A percentile compares a stretch with the other conserved stretches of the same genome.
These are phyloP conservation scores for Lactifluus subvellereus DNA, from an alignment of 768 basidiomycete genomes.

Conservation along the genomic window DNA sequence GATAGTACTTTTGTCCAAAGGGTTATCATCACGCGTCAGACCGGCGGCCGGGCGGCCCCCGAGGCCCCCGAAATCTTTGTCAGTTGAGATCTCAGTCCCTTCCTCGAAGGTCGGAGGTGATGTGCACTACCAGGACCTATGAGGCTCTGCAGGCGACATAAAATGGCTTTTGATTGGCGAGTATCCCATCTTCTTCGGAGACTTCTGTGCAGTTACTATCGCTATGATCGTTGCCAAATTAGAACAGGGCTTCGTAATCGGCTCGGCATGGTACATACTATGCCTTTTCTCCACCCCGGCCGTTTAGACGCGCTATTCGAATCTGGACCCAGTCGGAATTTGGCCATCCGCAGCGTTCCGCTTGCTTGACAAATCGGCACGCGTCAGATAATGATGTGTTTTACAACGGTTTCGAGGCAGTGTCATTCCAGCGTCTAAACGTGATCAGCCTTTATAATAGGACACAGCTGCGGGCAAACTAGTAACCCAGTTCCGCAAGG, in stretches of 20 bases:
- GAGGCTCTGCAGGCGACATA: background rate
- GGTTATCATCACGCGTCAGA: background rate
- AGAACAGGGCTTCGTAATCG: constrained; percentile 8
- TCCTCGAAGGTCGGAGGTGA: background rate
- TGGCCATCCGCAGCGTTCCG: background rate
- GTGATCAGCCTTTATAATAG: constrained; percentile 11
- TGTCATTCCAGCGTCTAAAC: constrained; percentile 21
- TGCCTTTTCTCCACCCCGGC: too few species aligned
- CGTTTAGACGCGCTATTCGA: background rate
- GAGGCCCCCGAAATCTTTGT: background rate
- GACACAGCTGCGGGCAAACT: background rate
- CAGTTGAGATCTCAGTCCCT: background rate
- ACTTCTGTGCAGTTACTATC: too few species aligned
- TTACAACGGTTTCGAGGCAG: background rate
- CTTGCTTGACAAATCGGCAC: constrained; percentile 5
- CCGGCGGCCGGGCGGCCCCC: background rate
- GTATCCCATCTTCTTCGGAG: background rate
- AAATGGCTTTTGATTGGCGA: background rate
- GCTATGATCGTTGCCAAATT: background rate
- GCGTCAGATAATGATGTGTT: background rate
- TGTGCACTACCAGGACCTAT: too few species aligned
- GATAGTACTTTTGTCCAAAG: background rate
- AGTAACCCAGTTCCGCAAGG: constrained; percentile 1
- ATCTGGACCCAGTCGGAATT: background rate
- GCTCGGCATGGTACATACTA: constrained; percentile 6